Evolutionary conservation across 176 grass and related monocot genomes (phyloP).

Genomic region (Dactylis glomerata): DNA sequence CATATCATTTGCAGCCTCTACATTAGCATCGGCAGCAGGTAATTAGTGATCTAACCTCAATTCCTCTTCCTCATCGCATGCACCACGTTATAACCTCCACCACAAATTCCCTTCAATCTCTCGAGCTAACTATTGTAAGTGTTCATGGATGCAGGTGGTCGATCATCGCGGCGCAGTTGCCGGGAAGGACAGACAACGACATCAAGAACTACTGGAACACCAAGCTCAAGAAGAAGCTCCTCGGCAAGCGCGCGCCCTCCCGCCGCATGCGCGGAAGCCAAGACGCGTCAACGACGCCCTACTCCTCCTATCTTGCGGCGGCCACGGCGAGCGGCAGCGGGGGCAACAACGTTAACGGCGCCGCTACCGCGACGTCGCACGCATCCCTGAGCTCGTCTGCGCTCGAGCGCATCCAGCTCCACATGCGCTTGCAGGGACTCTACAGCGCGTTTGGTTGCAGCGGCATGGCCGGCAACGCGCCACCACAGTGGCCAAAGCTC

Average conservation of each 20-base stretch:
- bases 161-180: slow-evolving; percentile 95
- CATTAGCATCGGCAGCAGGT: slow-evolving; percentile 98
- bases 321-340: background rate
- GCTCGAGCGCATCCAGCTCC: slow-evolving; percentile 86
- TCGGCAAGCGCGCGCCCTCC: slow-evolving; percentile 58
- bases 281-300: background rate
- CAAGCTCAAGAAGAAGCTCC: slow-evolving; percentile 94
- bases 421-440: slow-evolving; percentile 84
- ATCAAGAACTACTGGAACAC: slow-evolving; percentile 99
- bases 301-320: slow-evolving; percentile 6
- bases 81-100: background rate
- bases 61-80: background rate
- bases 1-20: slow-evolving; percentile 93
- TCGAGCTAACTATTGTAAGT: background rate
- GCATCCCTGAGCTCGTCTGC: slow-evolving; percentile 62
- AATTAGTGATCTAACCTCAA: background rate
- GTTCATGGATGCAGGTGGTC: slow-evolving; percentile 61
- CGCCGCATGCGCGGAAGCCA: slow-evolving; percentile 38
- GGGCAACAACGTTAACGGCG: background rate
- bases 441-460: slow-evolving; percentile 45
- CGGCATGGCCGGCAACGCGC: background rate
- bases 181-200: slow-evolving; percentile 93
- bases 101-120: background rate
- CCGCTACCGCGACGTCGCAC: slow-evolving; percentile 10
- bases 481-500: slow-evolving; percentile 44